Evolutionary conservation across 192 early-diverging fungal genomes (phyloP), one percentile per base, ranked within the genome.

Genomic region (Backusella mclennaniae): DNA sequence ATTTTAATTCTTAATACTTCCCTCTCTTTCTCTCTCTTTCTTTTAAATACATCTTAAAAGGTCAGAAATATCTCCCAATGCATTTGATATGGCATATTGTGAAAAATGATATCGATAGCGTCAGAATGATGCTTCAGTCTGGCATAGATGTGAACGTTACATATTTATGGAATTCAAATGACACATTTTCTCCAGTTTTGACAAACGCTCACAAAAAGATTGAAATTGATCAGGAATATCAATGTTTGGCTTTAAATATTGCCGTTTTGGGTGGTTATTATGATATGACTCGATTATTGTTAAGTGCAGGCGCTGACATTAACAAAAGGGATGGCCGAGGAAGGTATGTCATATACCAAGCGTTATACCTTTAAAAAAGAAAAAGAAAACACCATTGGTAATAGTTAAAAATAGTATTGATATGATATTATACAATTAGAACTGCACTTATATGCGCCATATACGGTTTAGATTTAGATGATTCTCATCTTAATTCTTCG

Each of bases 401-500:
- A 63, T 59, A 59, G 31, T 23, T 59, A 70, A 44, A 0, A 15
- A 39, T 39, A 29, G 14, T 26, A 35, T n/a, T 38, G 26, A 35
- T 49, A 26, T 44, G n/a, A 9, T 41, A 12, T 71, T 26, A 26
- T 26, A 71, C 36, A 14, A 31, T 46, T 73, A 92, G 91, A 74
- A 88, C 90, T 29, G 81, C 91, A 2, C 41, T 92, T 6, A 77
- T 92, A 4, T 92, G 91, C 39, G 85, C 90, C 4, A 87, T 92
- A 5, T 92, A 89, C 70, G 91, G 90, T 5, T 66, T 88, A 26
- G 82, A 83, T 73, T 35, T 83, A 38, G 89, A 91, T 71, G 86
- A 82, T 5, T 41, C 83, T 14, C 80, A 83, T 12, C 87, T 92
- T 66, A 90, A 84, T 23, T 76, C 80, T 9, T 77, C 85, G 4